These are phyloP conservation scores for Diplocarpon rosae DNA, from an alignment of 2,329 filamentous ascomycete genomes.

Conservation along the genomic window DNA sequence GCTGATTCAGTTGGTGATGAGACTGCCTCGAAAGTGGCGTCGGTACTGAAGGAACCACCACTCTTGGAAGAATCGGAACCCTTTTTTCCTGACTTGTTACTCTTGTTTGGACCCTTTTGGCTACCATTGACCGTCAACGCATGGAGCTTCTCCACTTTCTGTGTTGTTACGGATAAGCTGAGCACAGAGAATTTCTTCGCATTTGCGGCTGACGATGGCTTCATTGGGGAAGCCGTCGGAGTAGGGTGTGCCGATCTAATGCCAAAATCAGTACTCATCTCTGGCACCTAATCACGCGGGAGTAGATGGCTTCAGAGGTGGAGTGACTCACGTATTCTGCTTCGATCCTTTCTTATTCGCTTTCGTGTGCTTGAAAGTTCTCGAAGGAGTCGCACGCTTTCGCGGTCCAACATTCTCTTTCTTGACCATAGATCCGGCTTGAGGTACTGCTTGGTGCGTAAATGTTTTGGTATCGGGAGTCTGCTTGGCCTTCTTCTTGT, in stretches of 20 bases:
- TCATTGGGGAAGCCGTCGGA: neutral
- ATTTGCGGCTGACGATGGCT: neutral
- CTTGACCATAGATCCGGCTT: neutral
- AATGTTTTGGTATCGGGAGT: neutral
- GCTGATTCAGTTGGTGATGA: neutral
- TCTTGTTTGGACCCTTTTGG: neutral
- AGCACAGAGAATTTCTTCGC: neutral
- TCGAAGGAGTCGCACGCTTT: neutral
- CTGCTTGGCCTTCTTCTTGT: neutral
- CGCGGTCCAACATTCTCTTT: neutral
- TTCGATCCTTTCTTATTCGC: conserved; percentile 2
- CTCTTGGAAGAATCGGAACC: neutral
- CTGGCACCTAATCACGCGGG: neutral
- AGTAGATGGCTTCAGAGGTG: neutral
- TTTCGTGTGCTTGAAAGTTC: neutral
- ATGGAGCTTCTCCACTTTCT: too few relatives aligned
- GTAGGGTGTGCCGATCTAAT: conserved; percentile 1
- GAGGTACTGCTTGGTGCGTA: neutral
- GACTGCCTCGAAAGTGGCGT: neutral
- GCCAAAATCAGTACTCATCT: neutral
- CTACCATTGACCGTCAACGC: neutral
- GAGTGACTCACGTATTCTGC: conserved; percentile 7
- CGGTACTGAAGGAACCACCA: neutral
- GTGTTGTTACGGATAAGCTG: neutral
- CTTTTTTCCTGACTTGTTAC: neutral